Evolutionary conservation across 768 basidiomycete genomes (phyloP).

Genomic region (Lentinula aciculospora): DNA sequence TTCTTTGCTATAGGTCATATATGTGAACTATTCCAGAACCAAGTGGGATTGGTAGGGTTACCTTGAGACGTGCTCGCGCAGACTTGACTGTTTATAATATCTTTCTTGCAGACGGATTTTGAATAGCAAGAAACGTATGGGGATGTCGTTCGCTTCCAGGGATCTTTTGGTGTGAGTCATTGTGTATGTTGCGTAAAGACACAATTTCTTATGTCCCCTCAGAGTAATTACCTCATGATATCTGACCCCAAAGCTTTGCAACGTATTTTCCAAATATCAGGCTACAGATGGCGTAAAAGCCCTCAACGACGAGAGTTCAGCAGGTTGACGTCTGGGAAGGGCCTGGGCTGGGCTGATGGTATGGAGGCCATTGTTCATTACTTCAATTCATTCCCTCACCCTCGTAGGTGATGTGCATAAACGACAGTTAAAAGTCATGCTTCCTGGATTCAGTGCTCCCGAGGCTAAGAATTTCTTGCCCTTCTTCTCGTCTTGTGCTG

Average conservation of each 20-base stretch:
- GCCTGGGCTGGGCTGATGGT: slow-evolving; percentile 25
- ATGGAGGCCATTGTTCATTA: not conserved
- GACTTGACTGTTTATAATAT: too few species aligned
- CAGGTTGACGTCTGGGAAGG: slow-evolving; percentile 18
- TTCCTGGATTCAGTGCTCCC: slow-evolving; percentile 24
- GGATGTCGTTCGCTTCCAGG: not conserved
- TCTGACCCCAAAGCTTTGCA: slow-evolving; percentile 27
- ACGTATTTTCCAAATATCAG: slow-evolving; percentile 24
- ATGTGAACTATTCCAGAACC: slow-evolving; percentile 1
- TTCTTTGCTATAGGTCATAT: slow-evolving; percentile 5
- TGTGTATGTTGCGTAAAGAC: not conserved
- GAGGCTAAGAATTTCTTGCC: slow-evolving; percentile 23
- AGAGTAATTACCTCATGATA: slow-evolving; percentile 23
- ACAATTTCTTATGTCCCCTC: too few species aligned
- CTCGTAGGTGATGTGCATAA: slow-evolving; percentile 17
- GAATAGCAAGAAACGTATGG: slow-evolving; percentile 8
- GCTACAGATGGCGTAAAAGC: slow-evolving; percentile 23
- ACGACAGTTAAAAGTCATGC: slow-evolving; percentile 28
- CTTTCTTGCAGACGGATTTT: not conserved
- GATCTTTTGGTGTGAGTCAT: slow-evolving; percentile 1
- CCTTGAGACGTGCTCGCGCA: not conserved
- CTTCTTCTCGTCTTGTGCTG: slow-evolving; percentile 22
- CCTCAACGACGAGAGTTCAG: slow-evolving; percentile 15
- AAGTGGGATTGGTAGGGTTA: not conserved
- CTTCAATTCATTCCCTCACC: not conserved